These are phyloP conservation scores for Immersiporthe knoxdaviesiana DNA, from an alignment of 2,329 filamentous ascomycete species.

Conservation along the genomic window DNA sequence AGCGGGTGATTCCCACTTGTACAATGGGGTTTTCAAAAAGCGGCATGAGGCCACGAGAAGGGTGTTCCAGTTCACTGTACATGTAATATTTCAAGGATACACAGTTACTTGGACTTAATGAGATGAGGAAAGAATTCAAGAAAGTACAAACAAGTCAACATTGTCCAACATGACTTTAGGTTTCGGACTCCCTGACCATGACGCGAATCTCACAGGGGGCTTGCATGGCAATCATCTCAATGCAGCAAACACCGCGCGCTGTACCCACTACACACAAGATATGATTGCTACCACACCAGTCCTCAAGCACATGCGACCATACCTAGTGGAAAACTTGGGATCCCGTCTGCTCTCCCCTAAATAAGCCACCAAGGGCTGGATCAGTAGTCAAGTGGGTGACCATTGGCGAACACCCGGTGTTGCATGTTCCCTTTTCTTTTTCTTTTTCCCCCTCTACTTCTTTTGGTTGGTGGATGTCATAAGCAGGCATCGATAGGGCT, in stretches of 20 bases:
- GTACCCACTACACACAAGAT: background rate
- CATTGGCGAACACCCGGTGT: slow-evolving; percentile 19
- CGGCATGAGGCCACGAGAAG: background rate
- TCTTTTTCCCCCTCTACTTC: too few species aligned
- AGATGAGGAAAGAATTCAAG: too few species aligned
- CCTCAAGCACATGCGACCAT: slow-evolving; percentile 1
- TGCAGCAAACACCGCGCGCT: background rate
- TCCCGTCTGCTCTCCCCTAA: slow-evolving; percentile 14
- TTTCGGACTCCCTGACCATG: background rate
- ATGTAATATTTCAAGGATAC: background rate
- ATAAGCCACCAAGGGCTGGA: slow-evolving; percentile 12
- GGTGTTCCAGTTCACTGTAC: background rate
- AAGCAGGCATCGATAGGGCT: background rate
- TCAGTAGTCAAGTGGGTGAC: slow-evolving; percentile 13
- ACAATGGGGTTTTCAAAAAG: background rate
- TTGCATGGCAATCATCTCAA: background rate
- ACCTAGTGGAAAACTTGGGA: slow-evolving; percentile 14
- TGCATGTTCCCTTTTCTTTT: background rate
- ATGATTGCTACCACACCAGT: background rate
- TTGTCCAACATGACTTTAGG: background rate
- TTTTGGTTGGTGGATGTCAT: background rate
- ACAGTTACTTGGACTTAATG: background rate
- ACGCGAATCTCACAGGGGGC: background rate
- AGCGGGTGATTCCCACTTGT: background rate
- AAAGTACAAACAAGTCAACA: too few species aligned